These are phyloP conservation scores for Salix exigua DNA, from an alignment of 345 rosid genomes.

Conservation along the genomic window DNA sequence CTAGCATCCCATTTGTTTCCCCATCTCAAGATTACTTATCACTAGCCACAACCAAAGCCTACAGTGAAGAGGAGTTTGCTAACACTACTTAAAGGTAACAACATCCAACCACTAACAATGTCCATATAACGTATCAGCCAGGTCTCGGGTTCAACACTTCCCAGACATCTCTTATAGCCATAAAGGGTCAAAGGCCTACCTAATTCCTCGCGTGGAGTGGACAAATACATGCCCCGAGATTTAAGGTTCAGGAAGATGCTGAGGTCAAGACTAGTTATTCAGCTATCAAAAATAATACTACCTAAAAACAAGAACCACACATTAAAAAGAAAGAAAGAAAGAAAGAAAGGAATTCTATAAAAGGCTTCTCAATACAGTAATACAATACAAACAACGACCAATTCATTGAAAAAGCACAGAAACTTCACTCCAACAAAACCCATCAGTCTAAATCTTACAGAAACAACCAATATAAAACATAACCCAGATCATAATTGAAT, in stretches of 20 bases:
- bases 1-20: neutral
- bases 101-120: neutral
- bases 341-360: neutral
- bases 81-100: neutral
- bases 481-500: constrained; percentile 16
- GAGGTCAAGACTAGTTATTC: neutral
- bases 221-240: neutral
- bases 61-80: neutral
- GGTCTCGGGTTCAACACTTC: neutral
- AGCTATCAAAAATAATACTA: neutral
- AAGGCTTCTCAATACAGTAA: neutral
- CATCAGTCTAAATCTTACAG: neutral
- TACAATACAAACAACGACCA: neutral
- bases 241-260: neutral
- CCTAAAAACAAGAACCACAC: neutral
- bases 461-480: neutral
- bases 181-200: neutral
- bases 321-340: neutral
- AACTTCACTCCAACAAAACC: neutral
- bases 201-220: neutral
- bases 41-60: neutral
- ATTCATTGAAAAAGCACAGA: neutral
- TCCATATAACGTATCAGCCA: neutral
- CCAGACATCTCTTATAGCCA: neutral
- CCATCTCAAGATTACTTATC: neutral